phyloP scores from a whole-genome alignment of 2,329 filamentous ascomycete species.

The Aspergillus viridinutans region DNA sequence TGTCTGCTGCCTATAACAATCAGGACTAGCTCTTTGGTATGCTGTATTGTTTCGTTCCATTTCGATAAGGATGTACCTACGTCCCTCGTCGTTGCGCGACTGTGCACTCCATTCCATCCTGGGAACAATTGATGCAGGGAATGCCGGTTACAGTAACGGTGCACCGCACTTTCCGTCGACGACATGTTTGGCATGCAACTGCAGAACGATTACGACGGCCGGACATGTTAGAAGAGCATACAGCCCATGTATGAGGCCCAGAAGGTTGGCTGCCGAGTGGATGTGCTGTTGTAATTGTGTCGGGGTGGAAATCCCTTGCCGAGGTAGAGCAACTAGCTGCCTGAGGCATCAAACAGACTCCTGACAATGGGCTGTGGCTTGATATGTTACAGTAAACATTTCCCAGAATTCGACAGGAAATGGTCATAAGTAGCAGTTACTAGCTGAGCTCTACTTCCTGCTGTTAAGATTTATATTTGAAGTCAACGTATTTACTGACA shows the following conservation, averaged over 20 bases:
- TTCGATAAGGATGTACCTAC: neutral
- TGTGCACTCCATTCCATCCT: slow-evolving; percentile 24
- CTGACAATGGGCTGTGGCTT: too few species aligned
- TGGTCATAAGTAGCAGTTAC: too few species aligned
- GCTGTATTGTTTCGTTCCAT: neutral
- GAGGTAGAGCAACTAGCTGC: neutral
- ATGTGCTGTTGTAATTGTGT: neutral
- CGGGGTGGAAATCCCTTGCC: neutral
- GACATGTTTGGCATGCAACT: slow-evolving; percentile 15
- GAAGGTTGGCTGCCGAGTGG: neutral
- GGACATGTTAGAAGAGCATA: slow-evolving; percentile 1
- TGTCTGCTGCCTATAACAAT: neutral
- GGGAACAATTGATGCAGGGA: slow-evolving; percentile 28
- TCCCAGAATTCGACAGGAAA: too few species aligned
- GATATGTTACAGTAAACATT: too few species aligned
- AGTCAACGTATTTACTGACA: too few species aligned
- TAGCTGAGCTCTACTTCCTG: too few species aligned
- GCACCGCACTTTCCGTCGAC: slow-evolving; percentile 24
- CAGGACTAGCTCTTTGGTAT: neutral
- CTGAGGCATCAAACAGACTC: neutral
- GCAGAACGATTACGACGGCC: slow-evolving; percentile 11
- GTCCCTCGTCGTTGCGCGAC: slow-evolving; percentile 10
- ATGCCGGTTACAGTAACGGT: slow-evolving; percentile 22
- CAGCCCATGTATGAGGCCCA: neutral
- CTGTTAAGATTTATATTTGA: too few species aligned